Evolutionary conservation across 495 filamentous ascomycete genomes (phyloP).

Genomic region (Hapsidospora chrysogenum): DNA sequence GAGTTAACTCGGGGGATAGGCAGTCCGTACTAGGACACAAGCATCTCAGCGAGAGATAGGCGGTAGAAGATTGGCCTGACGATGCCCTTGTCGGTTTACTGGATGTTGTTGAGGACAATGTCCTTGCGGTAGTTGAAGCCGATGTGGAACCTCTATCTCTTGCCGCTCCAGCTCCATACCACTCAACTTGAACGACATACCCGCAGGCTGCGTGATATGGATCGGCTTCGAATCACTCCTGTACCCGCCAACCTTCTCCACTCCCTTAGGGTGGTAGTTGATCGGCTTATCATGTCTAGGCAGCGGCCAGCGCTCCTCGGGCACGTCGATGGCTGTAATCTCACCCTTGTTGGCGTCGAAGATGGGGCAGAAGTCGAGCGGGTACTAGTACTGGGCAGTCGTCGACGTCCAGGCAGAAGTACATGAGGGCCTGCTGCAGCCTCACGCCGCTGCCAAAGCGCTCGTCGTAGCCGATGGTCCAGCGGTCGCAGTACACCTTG

Average conservation of each 20-base stretch:
- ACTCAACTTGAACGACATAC: conserved; percentile 71
- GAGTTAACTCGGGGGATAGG: too few species aligned
- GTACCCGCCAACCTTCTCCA: conserved; percentile 1
- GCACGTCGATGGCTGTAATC: conserved; percentile 1
- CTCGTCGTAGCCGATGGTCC: conserved; percentile 3
- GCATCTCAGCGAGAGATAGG: conserved; percentile 91
- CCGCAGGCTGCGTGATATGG: conserved; percentile 88
- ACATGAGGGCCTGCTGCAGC: conserved; percentile 4
- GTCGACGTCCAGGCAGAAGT: not conserved
- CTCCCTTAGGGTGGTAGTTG: conserved; percentile 53
- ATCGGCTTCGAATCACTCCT: conserved; percentile 79
- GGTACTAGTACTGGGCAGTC: conserved; percentile 7
- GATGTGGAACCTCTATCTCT: conserved; percentile 86
- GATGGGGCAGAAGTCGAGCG: conserved; percentile 4
- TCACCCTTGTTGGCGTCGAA: conserved; percentile 1
- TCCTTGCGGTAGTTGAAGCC: conserved; percentile 98
- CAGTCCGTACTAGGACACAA: conserved; percentile 95
- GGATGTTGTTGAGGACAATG: conserved; percentile 82
- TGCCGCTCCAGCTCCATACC: conserved; percentile 75
- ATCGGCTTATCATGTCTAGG: conserved; percentile 69
- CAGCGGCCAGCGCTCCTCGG: conserved; percentile 22
- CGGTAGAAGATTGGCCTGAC: conserved; percentile 83
- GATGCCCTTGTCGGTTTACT: conserved; percentile 36
- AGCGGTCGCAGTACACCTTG: conserved; percentile 33
- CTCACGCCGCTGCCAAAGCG: not conserved